Conservation (phyloP, 1,284 basidiomycete genomes). For the Ustilago crameri region DNA sequence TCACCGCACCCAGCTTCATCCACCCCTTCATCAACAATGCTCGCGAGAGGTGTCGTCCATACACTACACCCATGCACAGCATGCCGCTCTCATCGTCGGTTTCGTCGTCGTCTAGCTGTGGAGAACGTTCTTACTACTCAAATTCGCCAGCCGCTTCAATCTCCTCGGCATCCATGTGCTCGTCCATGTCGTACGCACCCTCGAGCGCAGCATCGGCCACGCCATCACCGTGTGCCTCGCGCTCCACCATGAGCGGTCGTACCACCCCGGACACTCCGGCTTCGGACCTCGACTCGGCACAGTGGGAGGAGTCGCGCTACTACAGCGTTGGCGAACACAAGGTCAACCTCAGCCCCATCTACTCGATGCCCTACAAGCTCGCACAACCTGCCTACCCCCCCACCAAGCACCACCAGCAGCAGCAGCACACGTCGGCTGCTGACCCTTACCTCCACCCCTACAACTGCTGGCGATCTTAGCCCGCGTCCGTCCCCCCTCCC, state of each 20-base stretch:
- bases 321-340: constrained; percentile 32
- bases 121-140: constrained; percentile 28
- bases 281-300: constrained; percentile 49
- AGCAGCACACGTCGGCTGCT: constrained; percentile 18
- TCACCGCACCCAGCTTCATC: constrained; percentile 37
- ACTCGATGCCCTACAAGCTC: constrained; percentile 24
- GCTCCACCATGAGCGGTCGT: constrained; percentile 51
- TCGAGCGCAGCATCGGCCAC: constrained; percentile 40
- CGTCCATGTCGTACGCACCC: constrained; percentile 35
- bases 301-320: constrained; percentile 41
- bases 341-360: constrained; percentile 21
- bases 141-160: constrained; percentile 43
- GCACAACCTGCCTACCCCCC: constrained; percentile 2
- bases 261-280: constrained; percentile 63
- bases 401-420: constrained; percentile 10
- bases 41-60: constrained; percentile 46
- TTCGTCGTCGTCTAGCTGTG: constrained; percentile 8
- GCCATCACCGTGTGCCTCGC: constrained; percentile 51
- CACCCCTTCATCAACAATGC: constrained; percentile 46
- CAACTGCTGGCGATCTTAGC: constrained; percentile 37
- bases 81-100: constrained; percentile 31
- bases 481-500: constrained; percentile 2
- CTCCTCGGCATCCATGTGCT: constrained; percentile 51
- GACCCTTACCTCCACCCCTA: constrained; percentile 47
- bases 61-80: constrained; percentile 54